These are phyloP conservation scores for Trichoderma atroviride DNA, from an alignment of 2,329 filamentous ascomycete genomes.

Conservation along the genomic window DNA sequence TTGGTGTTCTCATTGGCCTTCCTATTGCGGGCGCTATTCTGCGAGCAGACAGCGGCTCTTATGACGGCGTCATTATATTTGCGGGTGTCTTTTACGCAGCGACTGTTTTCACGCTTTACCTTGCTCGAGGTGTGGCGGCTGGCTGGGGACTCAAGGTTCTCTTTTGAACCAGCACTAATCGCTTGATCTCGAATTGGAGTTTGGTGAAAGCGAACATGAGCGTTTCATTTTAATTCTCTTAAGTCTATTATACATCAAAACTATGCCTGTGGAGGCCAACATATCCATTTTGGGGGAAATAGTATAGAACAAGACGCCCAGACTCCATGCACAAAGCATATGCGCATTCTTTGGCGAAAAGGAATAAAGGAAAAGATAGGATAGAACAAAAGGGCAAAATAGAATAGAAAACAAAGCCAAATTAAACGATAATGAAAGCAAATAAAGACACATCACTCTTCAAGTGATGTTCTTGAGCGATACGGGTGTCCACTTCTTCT, in stretches of 20 bases:
- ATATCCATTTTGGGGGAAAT: neutral
- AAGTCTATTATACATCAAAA: neutral
- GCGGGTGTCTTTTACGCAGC: conserved; percentile 39
- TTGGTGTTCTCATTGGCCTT: conserved; percentile 59
- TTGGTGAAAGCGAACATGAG: neutral
- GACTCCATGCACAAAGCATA: neutral
- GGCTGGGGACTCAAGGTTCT: conserved; percentile 29
- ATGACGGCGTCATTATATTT: conserved; percentile 58
- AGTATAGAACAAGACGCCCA: neutral
- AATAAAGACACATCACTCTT: neutral
- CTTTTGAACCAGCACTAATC: neutral
- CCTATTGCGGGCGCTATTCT: conserved; percentile 61
- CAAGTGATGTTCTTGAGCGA: neutral
- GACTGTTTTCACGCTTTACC: conserved; percentile 37
- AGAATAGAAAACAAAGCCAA: neutral
- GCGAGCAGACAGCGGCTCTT: conserved; percentile 45
- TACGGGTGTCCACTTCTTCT: conserved; percentile 21
- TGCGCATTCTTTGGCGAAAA: neutral
- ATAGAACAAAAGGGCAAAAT: neutral
- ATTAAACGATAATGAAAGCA: neutral
- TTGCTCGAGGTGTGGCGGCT: conserved; percentile 32
- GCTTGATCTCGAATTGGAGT: neutral
- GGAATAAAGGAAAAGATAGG: neutral
- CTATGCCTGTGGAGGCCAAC: neutral
- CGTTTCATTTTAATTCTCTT: neutral